phyloP scores from a whole-genome alignment of 306 rosid species.

The Malus orientalis region DNA sequence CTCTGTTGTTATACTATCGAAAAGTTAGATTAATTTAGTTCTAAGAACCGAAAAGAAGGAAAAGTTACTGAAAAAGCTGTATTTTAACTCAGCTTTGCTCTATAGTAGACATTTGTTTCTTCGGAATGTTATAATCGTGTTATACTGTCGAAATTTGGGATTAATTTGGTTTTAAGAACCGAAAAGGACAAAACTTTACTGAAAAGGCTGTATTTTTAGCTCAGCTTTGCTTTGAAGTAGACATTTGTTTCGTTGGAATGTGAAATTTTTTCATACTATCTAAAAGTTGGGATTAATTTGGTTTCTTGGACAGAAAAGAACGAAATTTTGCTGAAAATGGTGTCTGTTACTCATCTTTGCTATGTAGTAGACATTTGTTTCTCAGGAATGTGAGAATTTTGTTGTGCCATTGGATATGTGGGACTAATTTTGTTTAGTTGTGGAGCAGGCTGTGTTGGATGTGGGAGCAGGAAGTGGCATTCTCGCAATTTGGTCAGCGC shows the following conservation, averaged over 20 bases:
- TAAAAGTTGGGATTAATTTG: constrained; percentile 14
- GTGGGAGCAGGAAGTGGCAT: constrained; percentile 99
- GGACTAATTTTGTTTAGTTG: constrained; percentile 16
- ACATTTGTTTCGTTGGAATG: neutral
- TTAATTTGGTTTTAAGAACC: constrained; percentile 6
- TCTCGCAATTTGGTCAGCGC: constrained; percentile 98
- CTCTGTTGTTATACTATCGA: neutral
- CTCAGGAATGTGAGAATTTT: neutral
- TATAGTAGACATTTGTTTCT: neutral
- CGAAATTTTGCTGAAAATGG: neutral
- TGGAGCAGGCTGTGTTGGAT: constrained; percentile 83
- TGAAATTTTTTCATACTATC: neutral
- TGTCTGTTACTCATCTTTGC: neutral
- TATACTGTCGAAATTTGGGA: neutral
- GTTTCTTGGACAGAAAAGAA: neutral
- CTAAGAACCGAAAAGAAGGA: neutral
- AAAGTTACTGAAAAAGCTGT: neutral
- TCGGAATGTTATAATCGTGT: neutral
- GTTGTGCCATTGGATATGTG: neutral
- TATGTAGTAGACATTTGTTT: neutral
- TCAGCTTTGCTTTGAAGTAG: neutral
- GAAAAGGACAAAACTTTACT: neutral
- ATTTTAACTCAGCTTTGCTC: neutral
- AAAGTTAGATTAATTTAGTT: constrained; percentile 16
- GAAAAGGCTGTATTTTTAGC: neutral